Base-by-base conservation (phyloP, 1,284 basidiomycete species). In the Cryptococcus jaspeensis region DNA sequence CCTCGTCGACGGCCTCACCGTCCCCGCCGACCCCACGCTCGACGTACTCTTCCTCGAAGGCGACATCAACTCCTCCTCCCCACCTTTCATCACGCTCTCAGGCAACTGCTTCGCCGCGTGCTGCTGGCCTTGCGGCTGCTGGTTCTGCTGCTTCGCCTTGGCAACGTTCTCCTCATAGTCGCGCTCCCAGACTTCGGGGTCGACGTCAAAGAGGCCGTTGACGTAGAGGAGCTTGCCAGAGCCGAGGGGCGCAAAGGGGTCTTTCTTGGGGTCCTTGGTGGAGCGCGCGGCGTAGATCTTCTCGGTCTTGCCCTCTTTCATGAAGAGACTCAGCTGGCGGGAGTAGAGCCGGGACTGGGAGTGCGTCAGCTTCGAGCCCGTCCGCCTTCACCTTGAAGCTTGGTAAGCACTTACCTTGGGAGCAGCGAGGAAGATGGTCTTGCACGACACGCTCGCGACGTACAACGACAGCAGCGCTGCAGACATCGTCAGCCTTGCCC, bases 211-310 rank as follows among this genome's bases (percentile, higher is more conserved):
- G 1, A 69, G 51, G 8, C 52, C 45, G 5, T 45, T 38, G 15
- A 67, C 51, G 23, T 54, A 54, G 23, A 60, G 47, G 3, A 69
- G 61, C 15, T 53, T 53, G 23, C 60, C 64, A 18, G 56, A 32
- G 12, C 68, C 68, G 23, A 68, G 56, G 11, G 43, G 15, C 8
- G 23, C 13, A 50, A 65, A 68, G 2, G 66, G 66, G 45, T 70
- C 67, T 7, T 59, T 43, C 5, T 54, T 32, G 1, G 42, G 25
- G 5, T 58, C 44, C 16, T 13, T 39, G 1, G 63, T 66, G 28
- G 63, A 67, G 6, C 66, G 55, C 2, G 52, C 53, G 1, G 52
- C 63, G n/a, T 38, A 58, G 35, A 64, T 6, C 49, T 65, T 64
- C 52, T 56, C 44, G 16, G 44, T 45, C 18, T 40, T 28, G 8